These are phyloP conservation scores for Ceratocystis lukuohia DNA, from an alignment of 2,329 filamentous ascomycete genomes.

Conservation along the genomic window DNA sequence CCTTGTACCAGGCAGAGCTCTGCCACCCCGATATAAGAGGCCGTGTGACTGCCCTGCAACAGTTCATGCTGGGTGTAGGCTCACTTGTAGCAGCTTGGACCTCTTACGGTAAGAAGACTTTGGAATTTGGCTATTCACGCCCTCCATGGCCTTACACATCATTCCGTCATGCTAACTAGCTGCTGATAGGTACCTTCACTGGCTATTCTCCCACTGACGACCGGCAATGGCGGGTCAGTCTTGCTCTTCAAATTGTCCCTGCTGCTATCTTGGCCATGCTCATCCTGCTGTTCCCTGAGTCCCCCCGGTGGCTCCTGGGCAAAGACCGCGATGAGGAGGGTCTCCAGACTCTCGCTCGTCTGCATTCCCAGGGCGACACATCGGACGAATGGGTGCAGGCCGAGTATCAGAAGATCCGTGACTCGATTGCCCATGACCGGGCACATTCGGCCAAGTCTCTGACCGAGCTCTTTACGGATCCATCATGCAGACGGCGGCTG, in stretches of 20 bases:
- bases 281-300: constrained; percentile 59
- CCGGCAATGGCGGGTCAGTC: constrained; percentile 29
- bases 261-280: constrained; percentile 50
- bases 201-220: constrained; percentile 24
- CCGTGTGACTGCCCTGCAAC: constrained; percentile 59
- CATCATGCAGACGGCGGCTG: constrained; percentile 55
- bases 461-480: constrained; percentile 48
- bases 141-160: not conserved
- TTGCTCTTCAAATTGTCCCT: constrained; percentile 60
- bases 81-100: constrained; percentile 61
- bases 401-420: constrained; percentile 59
- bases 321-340: constrained; percentile 53
- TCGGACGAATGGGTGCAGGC: constrained; percentile 57
- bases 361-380: constrained; percentile 56
- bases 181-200: constrained; percentile 24
- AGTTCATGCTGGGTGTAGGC: constrained; percentile 72
- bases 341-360: constrained; percentile 49
- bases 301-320: constrained; percentile 61
- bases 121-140: constrained; percentile 22
- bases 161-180: not conserved
- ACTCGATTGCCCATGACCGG: constrained; percentile 50
- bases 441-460: constrained; percentile 59
- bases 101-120: constrained; percentile 42
- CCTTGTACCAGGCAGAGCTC: constrained; percentile 67
- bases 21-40: constrained; percentile 68